Base-by-base conservation (phyloP, 306 rosid genomes). In the Quercus cerris region DNA sequence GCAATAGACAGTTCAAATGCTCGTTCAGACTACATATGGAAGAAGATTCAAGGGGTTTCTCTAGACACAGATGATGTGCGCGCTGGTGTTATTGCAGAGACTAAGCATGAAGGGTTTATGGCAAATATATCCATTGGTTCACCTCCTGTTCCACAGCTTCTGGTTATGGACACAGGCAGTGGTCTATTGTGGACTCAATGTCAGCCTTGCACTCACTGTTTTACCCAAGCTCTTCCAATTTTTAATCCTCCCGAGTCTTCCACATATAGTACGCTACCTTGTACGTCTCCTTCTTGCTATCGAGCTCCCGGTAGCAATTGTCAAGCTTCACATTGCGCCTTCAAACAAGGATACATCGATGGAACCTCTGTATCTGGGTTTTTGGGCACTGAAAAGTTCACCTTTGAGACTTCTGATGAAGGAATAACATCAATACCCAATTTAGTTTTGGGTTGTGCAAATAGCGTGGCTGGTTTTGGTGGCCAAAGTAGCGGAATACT, bases 41-140 rank as follows among this genome's bases (percentile, higher is more conserved):
- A 41, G 46, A 41, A 41, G 46, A 41, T 41, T 41, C 46, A 41
- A 41, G 46, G 46, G 46, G 46, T 41, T 41, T 8, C 46, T 41
- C 12, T 8, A 41, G 46, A 41, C 46, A 41, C 46, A 41, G 12
- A 41, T 41, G 46, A 41, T 41, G 46, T 41, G 46, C 46, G 46
- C 12, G 46, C 46, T 41, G 46, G 4, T 19, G 46, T 77, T 66
- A 44, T 76, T 70, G 82, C 59, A 5, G 88, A 56, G 44, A 27
- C 10, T 0, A 68, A 78, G n/a, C 5, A 63, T 35, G 5, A 73
- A 6, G 22, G 3, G 22, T 82, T 86, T 10, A 20, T 78, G n/a
- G 90, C 83, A 22, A 86, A 82, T 52, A 6, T 86, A 81, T 86
- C 92, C 31, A 56, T 86, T 11, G 92, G 92, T 35, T 84, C 82